Evolutionary conservation across 192 early-diverging fungal species (phyloP).

Genomic region (Funneliformis mosseae): DNA sequence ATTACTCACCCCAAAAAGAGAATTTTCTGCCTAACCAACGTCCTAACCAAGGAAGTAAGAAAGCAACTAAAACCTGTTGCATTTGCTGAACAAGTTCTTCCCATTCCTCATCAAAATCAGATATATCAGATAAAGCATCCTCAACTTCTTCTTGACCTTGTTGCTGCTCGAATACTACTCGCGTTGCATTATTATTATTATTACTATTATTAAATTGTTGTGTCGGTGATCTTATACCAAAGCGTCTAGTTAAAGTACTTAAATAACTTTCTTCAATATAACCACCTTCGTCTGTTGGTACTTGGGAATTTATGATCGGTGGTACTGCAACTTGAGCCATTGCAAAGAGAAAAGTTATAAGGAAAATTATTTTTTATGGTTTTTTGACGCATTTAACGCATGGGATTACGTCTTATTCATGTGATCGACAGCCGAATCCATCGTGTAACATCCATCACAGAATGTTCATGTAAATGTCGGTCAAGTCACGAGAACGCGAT

Average conservation of each 20-base stretch:
- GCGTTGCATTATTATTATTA: background rate
- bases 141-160: background rate
- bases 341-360: background rate
- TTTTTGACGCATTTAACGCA: too few relatives aligned
- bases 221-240: background rate
- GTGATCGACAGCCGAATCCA: too few relatives aligned
- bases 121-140: background rate
- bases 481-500: too few relatives aligned
- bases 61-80: constrained; percentile 9
- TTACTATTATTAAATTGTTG: background rate
- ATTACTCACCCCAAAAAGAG: constrained; percentile 30
- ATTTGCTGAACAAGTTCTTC: constrained; percentile 16
- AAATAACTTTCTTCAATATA: constrained; percentile 27
- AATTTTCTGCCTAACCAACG: constrained; percentile 27
- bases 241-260: background rate
- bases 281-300: constrained; percentile 17
- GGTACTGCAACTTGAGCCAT: background rate
- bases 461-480: too few relatives aligned
- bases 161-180: background rate
- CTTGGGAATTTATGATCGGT: background rate
- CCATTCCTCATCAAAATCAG: constrained; percentile 18
- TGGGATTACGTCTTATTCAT: too few relatives aligned
- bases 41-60: constrained; percentile 20
- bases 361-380: background rate
- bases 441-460: too few relatives aligned